Evolutionary conservation across 257 asterid genomes (phyloP).

Genomic region (Perilla frutescens): DNA sequence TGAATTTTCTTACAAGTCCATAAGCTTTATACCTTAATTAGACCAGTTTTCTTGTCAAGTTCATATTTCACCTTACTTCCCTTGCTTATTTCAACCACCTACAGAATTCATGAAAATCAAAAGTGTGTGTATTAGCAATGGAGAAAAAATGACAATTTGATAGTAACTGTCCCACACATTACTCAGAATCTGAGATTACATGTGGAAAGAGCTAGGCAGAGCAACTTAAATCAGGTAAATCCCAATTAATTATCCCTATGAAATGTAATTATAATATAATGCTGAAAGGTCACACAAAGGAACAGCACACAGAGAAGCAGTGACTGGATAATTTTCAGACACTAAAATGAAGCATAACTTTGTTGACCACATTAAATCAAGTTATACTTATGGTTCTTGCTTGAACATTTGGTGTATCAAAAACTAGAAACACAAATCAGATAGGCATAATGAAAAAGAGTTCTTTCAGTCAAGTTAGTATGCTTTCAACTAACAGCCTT

Average conservation of each 20-base stretch:
- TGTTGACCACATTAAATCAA: too few species aligned
- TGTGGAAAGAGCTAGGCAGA: conserved; percentile 4
- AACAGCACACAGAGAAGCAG: neutral
- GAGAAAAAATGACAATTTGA: conserved; percentile 24
- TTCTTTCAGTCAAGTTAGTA: too few species aligned
- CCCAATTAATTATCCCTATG: neutral
- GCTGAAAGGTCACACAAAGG: neutral
- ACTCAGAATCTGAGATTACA: neutral
- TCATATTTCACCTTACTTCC: conserved; percentile 99
- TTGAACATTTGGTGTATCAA: too few species aligned
- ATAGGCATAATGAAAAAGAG: too few species aligned
- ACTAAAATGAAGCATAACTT: too few species aligned
- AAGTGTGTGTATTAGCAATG: neutral
- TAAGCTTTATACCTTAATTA: conserved; percentile 71
- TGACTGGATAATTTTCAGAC: too few species aligned
- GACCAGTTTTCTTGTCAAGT: conserved; percentile 89
- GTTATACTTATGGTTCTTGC: too few species aligned
- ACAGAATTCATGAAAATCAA: conserved; percentile 32
- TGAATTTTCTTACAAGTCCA: neutral
- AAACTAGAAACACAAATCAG: too few species aligned
- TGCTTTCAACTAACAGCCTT: too few species aligned
- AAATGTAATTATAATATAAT: neutral
- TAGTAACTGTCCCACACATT: neutral
- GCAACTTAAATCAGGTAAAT: neutral
- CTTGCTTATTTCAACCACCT: conserved; percentile 92